Percentiles rank a stretch among this genome's conserved stretches.
Conservation (phyloP, 495 filamentous ascomycete genomes). For the Usnea hakonensis region DNA sequence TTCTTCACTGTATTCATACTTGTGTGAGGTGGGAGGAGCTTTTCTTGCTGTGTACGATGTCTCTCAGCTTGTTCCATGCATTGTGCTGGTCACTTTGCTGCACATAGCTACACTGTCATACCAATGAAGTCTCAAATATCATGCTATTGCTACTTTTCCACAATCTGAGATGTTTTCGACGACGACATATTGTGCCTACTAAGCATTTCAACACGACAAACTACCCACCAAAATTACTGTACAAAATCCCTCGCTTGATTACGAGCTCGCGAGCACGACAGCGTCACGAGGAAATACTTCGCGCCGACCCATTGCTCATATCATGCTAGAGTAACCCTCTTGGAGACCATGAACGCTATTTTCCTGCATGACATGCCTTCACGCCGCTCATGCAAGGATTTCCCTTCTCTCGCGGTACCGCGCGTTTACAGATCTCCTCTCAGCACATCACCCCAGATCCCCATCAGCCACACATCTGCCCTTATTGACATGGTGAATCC, state of each 20-base stretch:
- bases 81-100: constrained; percentile 13
- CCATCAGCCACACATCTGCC: neutral
- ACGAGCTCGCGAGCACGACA: neutral
- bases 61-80: constrained; percentile 1
- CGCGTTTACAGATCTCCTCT: constrained; percentile 5
- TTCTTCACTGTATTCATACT: constrained; percentile 7
- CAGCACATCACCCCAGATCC: neutral
- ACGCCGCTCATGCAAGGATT: neutral
- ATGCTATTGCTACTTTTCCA: neutral
- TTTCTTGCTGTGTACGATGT: constrained; percentile 3
- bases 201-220: neutral
- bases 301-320: neutral
- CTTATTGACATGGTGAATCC: neutral
- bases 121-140: constrained; percentile 4
- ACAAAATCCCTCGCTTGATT: neutral
- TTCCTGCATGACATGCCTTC: neutral
- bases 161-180: neutral
- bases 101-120: constrained; percentile 7
- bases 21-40: neutral
- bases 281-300: neutral
- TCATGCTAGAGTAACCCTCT: neutral
- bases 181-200: neutral
- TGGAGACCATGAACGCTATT: neutral
- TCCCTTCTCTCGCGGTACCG: constrained; percentile 1
- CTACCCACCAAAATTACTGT: neutral